These are phyloP conservation scores for Mortierella sp. DNA, from an alignment of 371 early-diverging fungal genomes.

Conservation along the genomic window DNA sequence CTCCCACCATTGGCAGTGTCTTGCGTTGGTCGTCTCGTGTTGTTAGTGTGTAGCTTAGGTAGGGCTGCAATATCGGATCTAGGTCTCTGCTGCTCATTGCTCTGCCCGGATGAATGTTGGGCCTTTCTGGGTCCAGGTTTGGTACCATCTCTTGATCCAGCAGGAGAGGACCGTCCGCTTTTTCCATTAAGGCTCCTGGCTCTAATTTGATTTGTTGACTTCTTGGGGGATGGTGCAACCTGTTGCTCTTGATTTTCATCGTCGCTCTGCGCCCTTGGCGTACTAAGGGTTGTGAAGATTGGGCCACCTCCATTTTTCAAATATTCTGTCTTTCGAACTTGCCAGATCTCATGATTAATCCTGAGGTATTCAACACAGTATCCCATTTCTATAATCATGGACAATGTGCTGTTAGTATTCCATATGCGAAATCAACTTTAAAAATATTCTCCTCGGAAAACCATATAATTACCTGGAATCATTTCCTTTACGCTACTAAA, in stretches of 20 bases:
- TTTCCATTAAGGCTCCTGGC: slow-evolving; percentile 14
- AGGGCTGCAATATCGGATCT: background rate
- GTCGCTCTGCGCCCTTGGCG: slow-evolving; percentile 2
- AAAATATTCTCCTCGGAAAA: background rate
- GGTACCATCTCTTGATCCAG: background rate
- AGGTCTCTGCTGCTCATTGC: background rate
- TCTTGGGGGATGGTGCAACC: slow-evolving; percentile 16
- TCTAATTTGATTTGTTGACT: slow-evolving; percentile 6
- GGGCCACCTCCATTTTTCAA: slow-evolving; percentile 35
- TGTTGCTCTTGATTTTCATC: slow-evolving; percentile 15
- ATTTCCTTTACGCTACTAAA: slow-evolving; percentile 70
- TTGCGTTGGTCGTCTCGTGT: slow-evolving; percentile 1
- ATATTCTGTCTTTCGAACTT: slow-evolving; percentile 50
- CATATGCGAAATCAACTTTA: background rate
- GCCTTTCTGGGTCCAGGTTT: slow-evolving; percentile 4
- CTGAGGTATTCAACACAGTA: slow-evolving; percentile 53
- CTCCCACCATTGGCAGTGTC: background rate
- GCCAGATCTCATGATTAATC: slow-evolving; percentile 52
- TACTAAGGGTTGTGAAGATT: background rate
- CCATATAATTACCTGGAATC: slow-evolving; percentile 64
- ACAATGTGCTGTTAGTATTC: background rate
- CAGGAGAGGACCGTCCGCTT: background rate
- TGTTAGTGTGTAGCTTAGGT: background rate
- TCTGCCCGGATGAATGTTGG: background rate
- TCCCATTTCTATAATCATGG: slow-evolving; percentile 38